Base-by-base conservation (phyloP, 768 basidiomycete genomes). In the Pulveroboletus sp. region DNA sequence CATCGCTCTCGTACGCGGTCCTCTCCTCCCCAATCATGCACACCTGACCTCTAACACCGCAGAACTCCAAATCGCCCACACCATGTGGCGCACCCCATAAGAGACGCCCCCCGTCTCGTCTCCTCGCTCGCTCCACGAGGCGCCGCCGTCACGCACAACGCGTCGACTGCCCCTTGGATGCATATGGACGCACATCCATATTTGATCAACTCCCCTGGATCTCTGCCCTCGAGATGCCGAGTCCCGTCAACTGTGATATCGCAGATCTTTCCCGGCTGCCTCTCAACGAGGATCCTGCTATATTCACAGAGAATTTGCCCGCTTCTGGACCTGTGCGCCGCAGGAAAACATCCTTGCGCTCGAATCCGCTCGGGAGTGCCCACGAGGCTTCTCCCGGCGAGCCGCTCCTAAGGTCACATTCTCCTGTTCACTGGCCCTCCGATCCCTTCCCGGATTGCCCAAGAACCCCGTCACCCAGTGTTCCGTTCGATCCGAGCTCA, bases 181-280 rank as follows among this genome's bases (percentile, higher is more conserved):
- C 71, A 32, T 58, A 60, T 52, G 60, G 56, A 5, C 64, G 69
- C 2, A 50, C 62, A 31, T 55, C 72, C 39, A 55, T 70, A 36
- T 84, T 86, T 61, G 85, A 86, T 68, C 70, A 74, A 23, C 75
- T 87, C 10, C 82, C 85, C 5, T 87, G 85, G 84, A 81, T 84
- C 45, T 73, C 82, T 22, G 73, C 78, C 8, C 68, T 86, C 43
- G 79, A 86, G 44, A 51, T 67, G 44, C 53, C 76, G 6, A 70
- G 76, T 13, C 71, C 76, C 45, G 47, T 70, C 57, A 70, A 73
- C 58, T 73, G 73, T 61, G 81, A 85, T 57, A 77, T 84, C 51
- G 83, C 83, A 47, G 83, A 86, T 67, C 76, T 85, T 37, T 85
- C 83, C 2, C 78, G 82, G 53, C 59, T 84, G n/a, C 72, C 73